Conservation (phyloP, 176 grass and related monocot genomes). For the Aegilops longissima region DNA sequence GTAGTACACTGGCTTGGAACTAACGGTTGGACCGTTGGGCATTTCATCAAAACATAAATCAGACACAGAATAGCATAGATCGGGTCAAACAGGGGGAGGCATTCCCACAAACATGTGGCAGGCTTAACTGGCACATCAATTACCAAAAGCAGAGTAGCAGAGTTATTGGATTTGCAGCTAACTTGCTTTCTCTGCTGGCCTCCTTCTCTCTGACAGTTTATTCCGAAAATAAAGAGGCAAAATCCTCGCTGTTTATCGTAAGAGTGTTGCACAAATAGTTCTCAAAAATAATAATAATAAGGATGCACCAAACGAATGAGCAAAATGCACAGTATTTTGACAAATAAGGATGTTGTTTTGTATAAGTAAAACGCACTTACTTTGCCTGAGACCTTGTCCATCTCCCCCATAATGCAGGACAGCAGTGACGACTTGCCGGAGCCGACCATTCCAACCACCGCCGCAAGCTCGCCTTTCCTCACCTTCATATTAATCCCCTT, state of each 20-base stretch:
- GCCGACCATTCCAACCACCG: slow-evolving; percentile 57
- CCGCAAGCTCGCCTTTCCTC: slow-evolving; percentile 39
- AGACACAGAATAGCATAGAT: not conserved
- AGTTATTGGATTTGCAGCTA: not conserved
- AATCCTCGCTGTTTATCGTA: not conserved
- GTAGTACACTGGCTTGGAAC: not conserved
- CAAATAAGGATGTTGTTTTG: not conserved
- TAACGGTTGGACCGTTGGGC: not conserved
- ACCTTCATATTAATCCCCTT: slow-evolving; percentile 51
- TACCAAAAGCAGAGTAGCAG: not conserved
- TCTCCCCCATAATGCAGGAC: slow-evolving; percentile 68
- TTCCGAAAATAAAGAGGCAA: not conserved
- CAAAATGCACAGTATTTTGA: not conserved
- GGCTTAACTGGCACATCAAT: not conserved
- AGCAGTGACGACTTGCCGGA: slow-evolving; percentile 74
- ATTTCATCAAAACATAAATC: not conserved
- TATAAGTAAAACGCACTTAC: slow-evolving; percentile 20
- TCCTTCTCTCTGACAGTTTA: not conserved
- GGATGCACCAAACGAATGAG: not conserved
- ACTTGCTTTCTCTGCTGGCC: not conserved
- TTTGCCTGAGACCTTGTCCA: slow-evolving; percentile 60
- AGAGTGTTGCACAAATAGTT: not conserved
- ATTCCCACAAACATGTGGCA: not conserved
- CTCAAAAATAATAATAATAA: not conserved
- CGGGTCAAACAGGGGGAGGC: not conserved